Evolutionary conservation across 106 monocot species (phyloP).

Genomic region (Phalaenopsis equestris): DNA sequence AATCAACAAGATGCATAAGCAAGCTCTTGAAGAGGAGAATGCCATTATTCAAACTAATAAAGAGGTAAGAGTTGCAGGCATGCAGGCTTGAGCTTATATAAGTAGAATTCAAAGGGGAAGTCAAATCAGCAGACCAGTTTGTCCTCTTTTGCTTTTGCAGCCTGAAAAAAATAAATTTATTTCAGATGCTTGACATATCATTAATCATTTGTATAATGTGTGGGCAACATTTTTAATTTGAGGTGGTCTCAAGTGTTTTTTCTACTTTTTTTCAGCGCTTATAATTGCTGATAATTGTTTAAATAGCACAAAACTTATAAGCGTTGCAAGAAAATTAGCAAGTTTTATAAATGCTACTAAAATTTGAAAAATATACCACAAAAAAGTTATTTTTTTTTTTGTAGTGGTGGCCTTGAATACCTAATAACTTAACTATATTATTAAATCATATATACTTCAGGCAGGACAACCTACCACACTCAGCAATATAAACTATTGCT

Average conservation of each 20-base stretch:
- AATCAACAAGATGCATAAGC: conserved; percentile 4
- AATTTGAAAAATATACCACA: too few species aligned
- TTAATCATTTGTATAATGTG: too few species aligned
- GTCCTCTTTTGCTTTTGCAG: background rate
- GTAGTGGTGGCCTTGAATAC: background rate
- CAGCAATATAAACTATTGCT: background rate
- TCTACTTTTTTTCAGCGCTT: too few species aligned
- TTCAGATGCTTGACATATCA: too few species aligned
- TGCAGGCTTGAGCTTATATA: conserved; percentile 2
- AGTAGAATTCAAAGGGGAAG: conserved; percentile 1
- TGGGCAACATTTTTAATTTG: too few species aligned
- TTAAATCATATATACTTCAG: background rate
- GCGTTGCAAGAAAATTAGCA: too few species aligned
- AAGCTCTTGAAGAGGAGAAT: conserved; percentile 3
- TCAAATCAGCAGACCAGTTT: background rate
- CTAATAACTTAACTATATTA: background rate
- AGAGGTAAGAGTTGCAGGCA: background rate
- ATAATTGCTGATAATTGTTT: too few species aligned
- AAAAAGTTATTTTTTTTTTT: too few species aligned
- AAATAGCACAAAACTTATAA: too few species aligned
- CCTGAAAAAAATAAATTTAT: too few species aligned
- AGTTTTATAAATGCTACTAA: too few species aligned
- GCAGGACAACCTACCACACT: too few species aligned
- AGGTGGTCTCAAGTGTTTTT: background rate
- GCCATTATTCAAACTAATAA: background rate